Evolutionary conservation across 1,139 yeast species (phyloP).

Genomic region (Geotrichum restrictum): DNA sequence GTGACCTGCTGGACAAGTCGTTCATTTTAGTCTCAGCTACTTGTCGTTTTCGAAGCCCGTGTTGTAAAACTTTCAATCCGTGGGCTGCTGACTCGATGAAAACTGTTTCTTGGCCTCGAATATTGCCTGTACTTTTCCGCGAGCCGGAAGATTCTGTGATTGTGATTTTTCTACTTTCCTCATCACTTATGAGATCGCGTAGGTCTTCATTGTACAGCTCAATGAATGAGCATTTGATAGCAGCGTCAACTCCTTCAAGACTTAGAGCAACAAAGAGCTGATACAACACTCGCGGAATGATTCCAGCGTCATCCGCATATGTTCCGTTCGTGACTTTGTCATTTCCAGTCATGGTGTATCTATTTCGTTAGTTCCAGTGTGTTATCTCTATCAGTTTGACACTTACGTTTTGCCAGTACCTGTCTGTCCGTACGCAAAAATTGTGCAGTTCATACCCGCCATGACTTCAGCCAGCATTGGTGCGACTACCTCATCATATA

Average conservation of each 20-base stretch:
- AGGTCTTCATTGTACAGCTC: slow-evolving; percentile 74
- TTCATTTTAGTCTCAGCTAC: slow-evolving; percentile 69
- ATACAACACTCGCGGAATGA: slow-evolving; percentile 61
- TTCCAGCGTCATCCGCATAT: slow-evolving; percentile 49
- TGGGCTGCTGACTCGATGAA: slow-evolving; percentile 41
- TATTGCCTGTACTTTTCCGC: slow-evolving; percentile 37
- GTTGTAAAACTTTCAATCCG: slow-evolving; percentile 46
- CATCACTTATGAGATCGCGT: slow-evolving; percentile 49
- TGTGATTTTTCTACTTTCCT: slow-evolving; percentile 39
- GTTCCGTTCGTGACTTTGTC: slow-evolving; percentile 31
- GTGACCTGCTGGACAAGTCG: slow-evolving; percentile 70
- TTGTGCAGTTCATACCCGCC: slow-evolving; percentile 58
- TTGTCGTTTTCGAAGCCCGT: slow-evolving; percentile 53
- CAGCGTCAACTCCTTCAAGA: slow-evolving; percentile 44
- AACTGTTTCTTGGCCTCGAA: slow-evolving; percentile 51
- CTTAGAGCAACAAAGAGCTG: slow-evolving; percentile 49
- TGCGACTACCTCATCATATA: slow-evolving; percentile 57
- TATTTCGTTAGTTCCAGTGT: slow-evolving; percentile 25
- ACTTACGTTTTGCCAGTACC: slow-evolving; percentile 74
- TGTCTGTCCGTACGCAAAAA: slow-evolving; percentile 85
- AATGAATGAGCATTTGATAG: slow-evolving; percentile 65
- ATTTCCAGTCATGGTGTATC: slow-evolving; percentile 75
- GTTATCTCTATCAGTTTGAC: not conserved
- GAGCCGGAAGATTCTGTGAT: slow-evolving; percentile 43
- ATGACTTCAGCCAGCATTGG: slow-evolving; percentile 59